phyloP scores from a whole-genome alignment of 2,329 filamentous ascomycete species.

The Neurospora crassa region DNA sequence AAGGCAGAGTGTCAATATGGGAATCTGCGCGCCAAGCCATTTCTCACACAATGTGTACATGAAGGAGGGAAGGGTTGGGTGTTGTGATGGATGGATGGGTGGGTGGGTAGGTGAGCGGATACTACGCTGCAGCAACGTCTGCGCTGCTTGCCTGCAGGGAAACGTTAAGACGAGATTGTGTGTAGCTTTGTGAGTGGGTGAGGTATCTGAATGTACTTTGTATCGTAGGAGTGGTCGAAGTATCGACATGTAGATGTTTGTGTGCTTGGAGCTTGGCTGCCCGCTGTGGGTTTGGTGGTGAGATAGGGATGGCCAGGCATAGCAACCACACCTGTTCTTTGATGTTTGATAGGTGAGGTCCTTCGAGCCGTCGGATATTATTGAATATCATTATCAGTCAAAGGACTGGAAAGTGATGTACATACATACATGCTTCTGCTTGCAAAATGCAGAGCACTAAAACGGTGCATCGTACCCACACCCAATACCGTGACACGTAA shows the following conservation, averaged over 20 bases:
- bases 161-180: neutral
- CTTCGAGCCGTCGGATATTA: neutral
- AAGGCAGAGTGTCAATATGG: neutral
- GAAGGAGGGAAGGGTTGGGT: neutral
- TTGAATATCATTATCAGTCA: neutral
- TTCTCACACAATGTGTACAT: neutral
- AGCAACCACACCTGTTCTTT: neutral
- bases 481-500: neutral
- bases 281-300: neutral
- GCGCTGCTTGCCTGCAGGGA: neutral
- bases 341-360: neutral
- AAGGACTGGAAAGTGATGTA: neutral
- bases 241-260: neutral
- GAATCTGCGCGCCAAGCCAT: neutral
- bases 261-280: neutral
- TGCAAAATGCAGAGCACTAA: neutral
- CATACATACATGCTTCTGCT: neutral
- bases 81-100: neutral
- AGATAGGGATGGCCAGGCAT: neutral
- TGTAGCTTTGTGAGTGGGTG: neutral
- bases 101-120: neutral
- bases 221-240: neutral
- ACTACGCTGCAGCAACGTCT: neutral
- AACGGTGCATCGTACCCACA: neutral
- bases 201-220: neutral